phyloP scores from a whole-genome alignment of 1,284 basidiomycete genomes.

The Pyrrhoderma noxium region DNA sequence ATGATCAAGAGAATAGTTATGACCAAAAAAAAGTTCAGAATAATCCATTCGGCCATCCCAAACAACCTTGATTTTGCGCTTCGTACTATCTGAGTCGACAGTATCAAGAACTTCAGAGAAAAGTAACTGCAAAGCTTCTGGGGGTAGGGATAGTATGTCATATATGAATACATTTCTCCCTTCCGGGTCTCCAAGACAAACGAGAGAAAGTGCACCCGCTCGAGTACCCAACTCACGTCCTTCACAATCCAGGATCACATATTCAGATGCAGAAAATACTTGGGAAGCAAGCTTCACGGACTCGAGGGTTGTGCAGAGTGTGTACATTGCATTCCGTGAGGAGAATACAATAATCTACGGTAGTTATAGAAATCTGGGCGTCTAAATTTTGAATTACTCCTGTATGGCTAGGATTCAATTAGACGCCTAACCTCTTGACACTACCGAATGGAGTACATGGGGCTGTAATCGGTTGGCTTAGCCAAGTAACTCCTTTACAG shows the following conservation, averaged over 20 bases:
- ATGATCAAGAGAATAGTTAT: slow-evolving; percentile 26
- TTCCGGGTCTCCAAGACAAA: slow-evolving; percentile 34
- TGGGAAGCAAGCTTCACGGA: slow-evolving; percentile 7
- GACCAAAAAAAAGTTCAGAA: slow-evolving; percentile 30
- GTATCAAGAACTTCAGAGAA: slow-evolving; percentile 17
- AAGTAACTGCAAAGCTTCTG: slow-evolving; percentile 26
- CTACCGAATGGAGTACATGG: too few species aligned
- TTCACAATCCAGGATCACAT: slow-evolving; percentile 31
- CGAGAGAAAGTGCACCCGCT: slow-evolving; percentile 34
- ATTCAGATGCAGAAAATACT: slow-evolving; percentile 23
- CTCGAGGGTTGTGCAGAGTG: slow-evolving; percentile 2
- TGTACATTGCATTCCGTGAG: slow-evolving; percentile 12
- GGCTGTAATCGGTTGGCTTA: too few species aligned
- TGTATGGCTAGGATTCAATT: background rate
- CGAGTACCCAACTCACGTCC: slow-evolving; percentile 33
- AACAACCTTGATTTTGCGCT: slow-evolving; percentile 32
- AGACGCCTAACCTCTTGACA: too few species aligned
- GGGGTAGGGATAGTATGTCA: slow-evolving; percentile 30
- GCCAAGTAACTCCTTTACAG: too few species aligned
- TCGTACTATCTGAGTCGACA: background rate
- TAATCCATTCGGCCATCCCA: slow-evolving; percentile 42
- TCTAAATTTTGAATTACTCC: too few species aligned
- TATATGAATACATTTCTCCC: slow-evolving; percentile 36
- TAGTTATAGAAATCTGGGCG: too few species aligned
- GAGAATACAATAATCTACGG: too few species aligned